Percentiles rank a stretch among this genome's conserved stretches.
Conservation (phyloP, 2,329 filamentous ascomycete species). For the Ophiocordyceps camponoti-floridani region DNA sequence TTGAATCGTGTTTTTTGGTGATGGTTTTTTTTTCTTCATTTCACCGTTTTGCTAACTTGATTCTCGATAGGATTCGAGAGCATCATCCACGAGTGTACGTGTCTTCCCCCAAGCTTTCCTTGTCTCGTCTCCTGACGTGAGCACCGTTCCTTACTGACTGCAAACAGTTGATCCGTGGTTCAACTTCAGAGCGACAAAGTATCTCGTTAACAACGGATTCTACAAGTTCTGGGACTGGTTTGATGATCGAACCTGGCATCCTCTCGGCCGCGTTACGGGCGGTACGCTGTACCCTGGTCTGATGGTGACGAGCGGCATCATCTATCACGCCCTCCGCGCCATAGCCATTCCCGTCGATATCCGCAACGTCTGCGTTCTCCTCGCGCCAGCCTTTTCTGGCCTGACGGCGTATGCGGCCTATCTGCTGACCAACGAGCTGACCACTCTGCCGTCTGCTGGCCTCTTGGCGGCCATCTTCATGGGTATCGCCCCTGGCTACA, state of each 20-base stretch:
- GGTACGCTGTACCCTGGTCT: slow-evolving; percentile 96
- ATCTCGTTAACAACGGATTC: slow-evolving; percentile 91
- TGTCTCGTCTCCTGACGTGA: neutral
- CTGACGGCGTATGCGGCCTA: slow-evolving; percentile 87
- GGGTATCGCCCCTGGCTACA: slow-evolving; percentile 95
- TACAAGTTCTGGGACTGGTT: slow-evolving; percentile 99
- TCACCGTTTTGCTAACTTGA: slow-evolving; percentile 12
- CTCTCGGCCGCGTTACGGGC: slow-evolving; percentile 91
- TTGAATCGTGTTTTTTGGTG: neutral
- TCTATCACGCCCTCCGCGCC: slow-evolving; percentile 84
- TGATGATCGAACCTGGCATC: slow-evolving; percentile 99
- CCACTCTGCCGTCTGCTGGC: slow-evolving; percentile 81
- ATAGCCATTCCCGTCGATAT: slow-evolving; percentile 91
- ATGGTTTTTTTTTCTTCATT: neutral
- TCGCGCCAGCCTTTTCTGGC: slow-evolving; percentile 87
- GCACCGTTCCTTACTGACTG: slow-evolving; percentile 8
- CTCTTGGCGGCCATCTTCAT: slow-evolving; percentile 90
- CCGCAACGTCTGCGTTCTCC: slow-evolving; percentile 93
- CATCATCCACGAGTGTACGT: slow-evolving; percentile 98
- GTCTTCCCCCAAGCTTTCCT: neutral
- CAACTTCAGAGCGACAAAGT: slow-evolving; percentile 97
- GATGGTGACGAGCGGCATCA: slow-evolving; percentile 96
- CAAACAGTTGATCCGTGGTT: slow-evolving; percentile 92
- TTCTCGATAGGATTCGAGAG: slow-evolving; percentile 65
- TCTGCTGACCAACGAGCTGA: slow-evolving; percentile 94